A percentile compares a stretch with the other conserved stretches of the same genome.
phyloP scores from a whole-genome alignment of 768 basidiomycete genomes.

The Lactifluus piperatus region DNA sequence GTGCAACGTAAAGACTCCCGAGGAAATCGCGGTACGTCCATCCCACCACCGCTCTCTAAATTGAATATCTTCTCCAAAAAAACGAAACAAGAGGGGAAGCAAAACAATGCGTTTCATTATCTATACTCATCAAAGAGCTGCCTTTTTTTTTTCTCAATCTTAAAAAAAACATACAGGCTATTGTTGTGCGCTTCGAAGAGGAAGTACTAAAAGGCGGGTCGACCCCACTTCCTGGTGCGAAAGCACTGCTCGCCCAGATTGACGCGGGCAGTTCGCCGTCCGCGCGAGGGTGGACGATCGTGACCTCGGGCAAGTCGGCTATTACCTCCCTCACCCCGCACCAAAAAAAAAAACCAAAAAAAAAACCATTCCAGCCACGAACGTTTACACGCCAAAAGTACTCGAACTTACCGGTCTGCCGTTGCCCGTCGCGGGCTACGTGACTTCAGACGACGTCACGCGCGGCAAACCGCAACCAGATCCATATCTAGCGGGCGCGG shows the following conservation, averaged over 20 bases:
- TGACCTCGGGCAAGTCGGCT: constrained; percentile 70
- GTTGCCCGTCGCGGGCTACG: constrained; percentile 46
- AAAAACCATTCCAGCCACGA: constrained; percentile 47
- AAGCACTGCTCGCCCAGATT: constrained; percentile 36
- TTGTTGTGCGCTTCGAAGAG: constrained; percentile 70
- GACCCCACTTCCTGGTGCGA: constrained; percentile 57
- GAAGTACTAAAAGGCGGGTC: constrained; percentile 61
- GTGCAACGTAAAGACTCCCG: constrained; percentile 53
- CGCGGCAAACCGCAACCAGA: constrained; percentile 84
- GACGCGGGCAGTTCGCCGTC: constrained; percentile 18
- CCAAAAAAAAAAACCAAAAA: not conserved
- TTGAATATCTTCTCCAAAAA: not conserved
- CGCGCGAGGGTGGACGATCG: constrained; percentile 68
- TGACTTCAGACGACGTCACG: constrained; percentile 65
- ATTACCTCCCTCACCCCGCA: constrained; percentile 38
- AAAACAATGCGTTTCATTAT: too few relatives aligned
- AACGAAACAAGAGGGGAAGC: not conserved
- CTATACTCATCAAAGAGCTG: not conserved
- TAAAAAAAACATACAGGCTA: constrained; percentile 37
- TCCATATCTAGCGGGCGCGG: constrained; percentile 77
- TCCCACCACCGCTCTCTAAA: not conserved
- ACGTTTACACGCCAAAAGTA: constrained; percentile 58
- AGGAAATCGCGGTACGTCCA: constrained; percentile 42
- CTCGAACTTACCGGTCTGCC: constrained; percentile 55
- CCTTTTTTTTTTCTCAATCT: not conserved